These are phyloP conservation scores for Kodamaea sagamina DNA, from an alignment of 805 yeast species.

Conservation along the genomic window DNA sequence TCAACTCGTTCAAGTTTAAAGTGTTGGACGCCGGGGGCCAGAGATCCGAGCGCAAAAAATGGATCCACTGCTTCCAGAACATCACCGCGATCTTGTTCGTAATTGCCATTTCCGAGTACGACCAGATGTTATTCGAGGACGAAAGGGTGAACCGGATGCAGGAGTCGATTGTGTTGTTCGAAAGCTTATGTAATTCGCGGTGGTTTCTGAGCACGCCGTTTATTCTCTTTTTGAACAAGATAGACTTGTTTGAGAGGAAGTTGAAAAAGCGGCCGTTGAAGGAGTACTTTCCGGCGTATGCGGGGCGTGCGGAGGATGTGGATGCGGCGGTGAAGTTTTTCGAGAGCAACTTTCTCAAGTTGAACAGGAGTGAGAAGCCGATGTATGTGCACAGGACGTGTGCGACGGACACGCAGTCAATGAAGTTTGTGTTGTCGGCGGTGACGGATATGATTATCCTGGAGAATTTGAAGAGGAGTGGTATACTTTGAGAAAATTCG, in stretches of 20 bases:
- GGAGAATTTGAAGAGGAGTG: slow-evolving; percentile 76
- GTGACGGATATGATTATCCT: slow-evolving; percentile 90
- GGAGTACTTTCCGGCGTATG: slow-evolving; percentile 75
- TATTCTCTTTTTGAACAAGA: slow-evolving; percentile 85
- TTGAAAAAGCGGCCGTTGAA: slow-evolving; percentile 64
- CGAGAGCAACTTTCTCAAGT: slow-evolving; percentile 61
- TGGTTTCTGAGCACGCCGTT: slow-evolving; percentile 89
- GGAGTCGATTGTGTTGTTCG: slow-evolving; percentile 83
- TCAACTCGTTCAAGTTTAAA: slow-evolving; percentile 63
- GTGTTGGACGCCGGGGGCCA: slow-evolving; percentile 98
- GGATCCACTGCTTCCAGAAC: slow-evolving; percentile 94
- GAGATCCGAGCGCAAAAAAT: slow-evolving; percentile 83
- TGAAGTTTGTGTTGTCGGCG: slow-evolving; percentile 88
- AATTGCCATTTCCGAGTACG: slow-evolving; percentile 87
- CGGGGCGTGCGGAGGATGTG: slow-evolving; percentile 60
- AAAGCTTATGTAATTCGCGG: slow-evolving; percentile 76
- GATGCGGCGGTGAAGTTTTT: slow-evolving; percentile 72
- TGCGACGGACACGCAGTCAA: slow-evolving; percentile 88
- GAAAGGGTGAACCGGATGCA: slow-evolving; percentile 85
- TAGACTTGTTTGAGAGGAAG: slow-evolving; percentile 77
- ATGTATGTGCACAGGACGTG: slow-evolving; percentile 91
- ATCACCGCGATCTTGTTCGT: slow-evolving; percentile 88
- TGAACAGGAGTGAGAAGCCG: slow-evolving; percentile 70
- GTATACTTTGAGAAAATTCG: slow-evolving; percentile 53
- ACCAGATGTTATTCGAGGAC: slow-evolving; percentile 89